Evolutionary conservation across 768 basidiomycete genomes (phyloP), one percentile per base, ranked within the genome.

Genomic region (Mycena belliarum): DNA sequence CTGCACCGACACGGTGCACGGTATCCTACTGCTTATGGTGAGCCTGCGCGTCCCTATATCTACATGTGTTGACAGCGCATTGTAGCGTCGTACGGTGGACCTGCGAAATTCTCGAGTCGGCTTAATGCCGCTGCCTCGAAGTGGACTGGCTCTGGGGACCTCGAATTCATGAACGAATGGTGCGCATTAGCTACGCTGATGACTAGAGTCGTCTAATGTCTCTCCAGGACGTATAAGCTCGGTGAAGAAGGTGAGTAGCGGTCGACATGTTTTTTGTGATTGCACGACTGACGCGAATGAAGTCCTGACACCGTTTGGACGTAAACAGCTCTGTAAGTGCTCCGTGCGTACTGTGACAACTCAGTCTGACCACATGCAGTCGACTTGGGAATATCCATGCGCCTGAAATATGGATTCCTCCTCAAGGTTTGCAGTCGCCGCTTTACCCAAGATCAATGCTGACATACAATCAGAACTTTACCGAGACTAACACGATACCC

Each of bases 221-320:
- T 35, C 25, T 51, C 14, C 60, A 92, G 91, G 95, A 86, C 88
- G 6, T 95, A 93, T 72, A 90, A 91, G 65, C 83, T 98, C 3
- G 95, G 95, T 15, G 87, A 88, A 75, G 95, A 97, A 76, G 76
- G 89, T 90, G 63, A 16, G 71, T 58, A 46, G 23, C 41, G 45
- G 15, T 16, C 16, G n/a, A 47, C 23, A 38, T 9, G 16, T 41
- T 42, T 21, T 38, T 60, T 32, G 37, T 49, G 32, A 44, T 12
- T 41, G 43, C 59, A 18, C 60, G 21, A 57, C 55, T 40, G 69
- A 74, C 33, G 9, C 32, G 32, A 14, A 6, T 14, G 37, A 57
- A 90, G 87, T 91, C 29, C 74, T 95, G 57, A 94, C 93, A n/a
- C 91, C 93, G 0, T 95, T 95, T 60, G 93, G 94, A 45, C 77